These are phyloP conservation scores for Fagus crenata DNA, from an alignment of 306 rosid species.

Conservation along the genomic window DNA sequence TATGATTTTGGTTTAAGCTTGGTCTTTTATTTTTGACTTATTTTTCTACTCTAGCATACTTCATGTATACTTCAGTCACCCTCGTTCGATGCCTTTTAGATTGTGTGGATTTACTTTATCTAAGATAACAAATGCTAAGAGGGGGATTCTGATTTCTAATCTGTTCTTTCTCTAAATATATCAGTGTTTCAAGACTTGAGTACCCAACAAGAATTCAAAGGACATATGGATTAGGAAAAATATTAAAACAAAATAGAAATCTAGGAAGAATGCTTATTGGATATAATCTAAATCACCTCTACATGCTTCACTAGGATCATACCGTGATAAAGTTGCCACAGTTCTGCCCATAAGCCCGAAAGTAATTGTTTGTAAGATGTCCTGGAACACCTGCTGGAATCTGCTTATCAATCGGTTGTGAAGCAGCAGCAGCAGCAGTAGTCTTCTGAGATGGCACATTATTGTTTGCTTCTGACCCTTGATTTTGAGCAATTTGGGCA, in stretches of 20 bases:
- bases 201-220: background rate
- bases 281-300: background rate
- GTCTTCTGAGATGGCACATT: constrained; percentile 28
- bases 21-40: too few relatives aligned
- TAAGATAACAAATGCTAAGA: background rate
- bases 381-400: constrained; percentile 74
- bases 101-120: background rate
- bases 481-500: constrained; percentile 27
- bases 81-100: background rate
- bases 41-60: too few relatives aligned
- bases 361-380: constrained; percentile 67
- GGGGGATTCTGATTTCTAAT: background rate
- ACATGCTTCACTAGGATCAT: constrained; percentile 21
- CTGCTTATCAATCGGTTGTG: constrained; percentile 44
- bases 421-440: constrained; percentile 25
- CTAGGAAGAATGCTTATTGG: background rate
- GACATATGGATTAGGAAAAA: background rate
- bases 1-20: too few relatives aligned
- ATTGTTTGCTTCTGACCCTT: constrained; percentile 29
- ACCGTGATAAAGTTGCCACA: constrained; percentile 93
- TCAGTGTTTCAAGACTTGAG: background rate
- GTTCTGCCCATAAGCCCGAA: constrained; percentile 83
- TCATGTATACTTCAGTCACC: too few relatives aligned
- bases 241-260: too few relatives aligned
- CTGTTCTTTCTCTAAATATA: background rate